Evolutionary conservation across 495 filamentous ascomycete genomes (phyloP).

Genomic region (Aspergillus avenaceus): DNA sequence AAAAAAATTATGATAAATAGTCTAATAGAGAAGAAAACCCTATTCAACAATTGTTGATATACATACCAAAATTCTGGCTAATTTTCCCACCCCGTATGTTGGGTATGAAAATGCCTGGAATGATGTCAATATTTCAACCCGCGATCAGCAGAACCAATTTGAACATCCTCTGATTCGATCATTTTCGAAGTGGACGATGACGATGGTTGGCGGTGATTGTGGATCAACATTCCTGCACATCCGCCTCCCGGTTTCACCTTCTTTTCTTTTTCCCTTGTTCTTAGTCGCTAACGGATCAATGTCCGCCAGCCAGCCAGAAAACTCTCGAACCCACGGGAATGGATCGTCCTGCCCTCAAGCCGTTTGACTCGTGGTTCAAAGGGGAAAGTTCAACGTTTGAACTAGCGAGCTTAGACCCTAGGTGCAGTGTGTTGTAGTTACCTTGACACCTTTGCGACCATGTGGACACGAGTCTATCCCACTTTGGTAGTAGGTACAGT

Average conservation of each 20-base stretch:
- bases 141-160: background rate
- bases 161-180: background rate
- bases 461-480: background rate
- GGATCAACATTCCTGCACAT: conserved; percentile 29
- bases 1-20: background rate
- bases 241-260: conserved; percentile 27
- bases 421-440: no score
- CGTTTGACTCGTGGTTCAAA: conserved; percentile 8
- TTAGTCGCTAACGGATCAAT: conserved; percentile 16
- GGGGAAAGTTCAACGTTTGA: background rate
- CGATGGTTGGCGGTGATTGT: conserved; percentile 9
- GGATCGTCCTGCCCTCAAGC: conserved; percentile 29
- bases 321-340: conserved; percentile 24
- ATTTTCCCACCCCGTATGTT: background rate
- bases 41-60: background rate
- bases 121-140: background rate
- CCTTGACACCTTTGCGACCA: background rate
- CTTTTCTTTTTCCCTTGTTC: conserved; percentile 4
- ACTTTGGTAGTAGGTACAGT: background rate
- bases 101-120: background rate
- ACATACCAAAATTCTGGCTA: no score
- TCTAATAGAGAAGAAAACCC: background rate
- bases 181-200: background rate
- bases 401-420: background rate
- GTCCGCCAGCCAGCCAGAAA: conserved; percentile 29